A percentile compares a stretch with the other conserved stretches of the same genome.
phyloP scores from a whole-genome alignment of 768 basidiomycete genomes.

The Termitomyces sp. region DNA sequence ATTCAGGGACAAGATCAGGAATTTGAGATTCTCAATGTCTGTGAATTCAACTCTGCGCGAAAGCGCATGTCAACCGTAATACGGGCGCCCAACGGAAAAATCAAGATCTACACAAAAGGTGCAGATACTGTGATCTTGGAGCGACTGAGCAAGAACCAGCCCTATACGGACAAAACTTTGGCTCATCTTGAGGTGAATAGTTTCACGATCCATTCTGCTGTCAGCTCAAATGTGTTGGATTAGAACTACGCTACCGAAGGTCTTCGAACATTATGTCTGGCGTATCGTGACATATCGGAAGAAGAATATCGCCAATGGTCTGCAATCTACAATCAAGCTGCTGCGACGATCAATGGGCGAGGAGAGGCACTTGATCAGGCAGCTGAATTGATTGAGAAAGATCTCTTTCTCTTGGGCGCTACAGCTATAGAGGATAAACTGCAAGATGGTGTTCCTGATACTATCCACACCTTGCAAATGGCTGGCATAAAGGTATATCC shows the following conservation, averaged over 20 bases:
- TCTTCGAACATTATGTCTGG: slow-evolving; percentile 92
- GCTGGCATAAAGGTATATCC: slow-evolving; percentile 85
- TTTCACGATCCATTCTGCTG: background rate
- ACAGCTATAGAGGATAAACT: slow-evolving; percentile 99
- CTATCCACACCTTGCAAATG: slow-evolving; percentile 96
- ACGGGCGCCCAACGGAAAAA: slow-evolving; percentile 79
- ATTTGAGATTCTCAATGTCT: slow-evolving; percentile 91
- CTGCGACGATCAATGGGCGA: slow-evolving; percentile 91
- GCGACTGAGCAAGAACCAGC: slow-evolving; percentile 79
- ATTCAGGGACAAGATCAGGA: slow-evolving; percentile 68
- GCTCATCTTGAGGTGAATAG: slow-evolving; percentile 78
- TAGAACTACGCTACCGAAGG: slow-evolving; percentile 98
- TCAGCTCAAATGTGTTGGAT: slow-evolving; percentile 3
- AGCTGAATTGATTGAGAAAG: slow-evolving; percentile 93
- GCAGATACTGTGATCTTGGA: slow-evolving; percentile 98
- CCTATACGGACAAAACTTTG: slow-evolving; percentile 80
- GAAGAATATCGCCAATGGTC: slow-evolving; percentile 91
- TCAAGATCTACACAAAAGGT: slow-evolving; percentile 95
- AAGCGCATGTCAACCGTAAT: slow-evolving; percentile 98
- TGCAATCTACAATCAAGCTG: slow-evolving; percentile 84
- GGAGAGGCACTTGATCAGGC: slow-evolving; percentile 92
- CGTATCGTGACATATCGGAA: slow-evolving; percentile 87
- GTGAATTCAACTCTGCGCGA: slow-evolving; percentile 97
- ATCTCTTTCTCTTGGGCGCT: slow-evolving; percentile 88
- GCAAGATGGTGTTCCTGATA: slow-evolving; percentile 97